Percentiles rank a stretch among this genome's conserved stretches.
phyloP scores from a whole-genome alignment of 2,329 filamentous ascomycete genomes.

The Fusarium bulbicola region DNA sequence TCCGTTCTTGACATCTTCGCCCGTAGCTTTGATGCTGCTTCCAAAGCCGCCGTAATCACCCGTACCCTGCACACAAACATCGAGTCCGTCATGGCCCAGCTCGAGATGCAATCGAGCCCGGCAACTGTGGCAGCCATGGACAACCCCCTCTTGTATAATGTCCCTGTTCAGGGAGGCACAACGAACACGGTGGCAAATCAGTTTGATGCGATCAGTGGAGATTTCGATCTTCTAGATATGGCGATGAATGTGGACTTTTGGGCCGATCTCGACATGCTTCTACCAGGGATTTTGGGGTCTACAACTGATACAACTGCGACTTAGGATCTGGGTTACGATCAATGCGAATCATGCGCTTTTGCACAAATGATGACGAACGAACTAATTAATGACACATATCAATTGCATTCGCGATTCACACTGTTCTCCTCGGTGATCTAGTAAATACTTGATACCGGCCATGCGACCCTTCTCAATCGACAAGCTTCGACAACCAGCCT shows the following conservation, averaged over 20 bases:
- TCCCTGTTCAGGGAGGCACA: fast-evolving
- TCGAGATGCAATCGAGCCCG: not conserved
- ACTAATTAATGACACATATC: not conserved
- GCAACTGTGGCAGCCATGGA: fast-evolving
- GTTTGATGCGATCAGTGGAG: not conserved
- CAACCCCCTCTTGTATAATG: not conserved
- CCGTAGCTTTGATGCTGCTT: slow-evolving; percentile 6
- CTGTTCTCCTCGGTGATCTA: fast-evolving
- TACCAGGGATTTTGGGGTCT: not conserved
- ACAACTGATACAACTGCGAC: not conserved
- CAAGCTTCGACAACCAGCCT: not conserved
- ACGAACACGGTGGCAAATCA: not conserved
- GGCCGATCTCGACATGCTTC: slow-evolving; percentile 7
- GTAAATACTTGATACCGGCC: fast-evolving
- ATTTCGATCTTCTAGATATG: slow-evolving; percentile 18
- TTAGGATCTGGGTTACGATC: not conserved
- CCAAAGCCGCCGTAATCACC: not conserved
- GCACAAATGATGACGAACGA: fast-evolving
- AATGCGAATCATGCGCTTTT: fast-evolving
- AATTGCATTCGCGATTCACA: fast-evolving
- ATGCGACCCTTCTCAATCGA: fast-evolving
- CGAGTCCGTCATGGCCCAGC: slow-evolving; percentile 7
- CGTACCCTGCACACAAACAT: slow-evolving; percentile 5
- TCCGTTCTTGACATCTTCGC: not conserved
- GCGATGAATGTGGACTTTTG: slow-evolving; percentile 17